Percentiles rank a stretch among this genome's conserved stretches.
Conservation (phyloP, 2,329 filamentous ascomycete species). For the Aureobasidium mangrovei region DNA sequence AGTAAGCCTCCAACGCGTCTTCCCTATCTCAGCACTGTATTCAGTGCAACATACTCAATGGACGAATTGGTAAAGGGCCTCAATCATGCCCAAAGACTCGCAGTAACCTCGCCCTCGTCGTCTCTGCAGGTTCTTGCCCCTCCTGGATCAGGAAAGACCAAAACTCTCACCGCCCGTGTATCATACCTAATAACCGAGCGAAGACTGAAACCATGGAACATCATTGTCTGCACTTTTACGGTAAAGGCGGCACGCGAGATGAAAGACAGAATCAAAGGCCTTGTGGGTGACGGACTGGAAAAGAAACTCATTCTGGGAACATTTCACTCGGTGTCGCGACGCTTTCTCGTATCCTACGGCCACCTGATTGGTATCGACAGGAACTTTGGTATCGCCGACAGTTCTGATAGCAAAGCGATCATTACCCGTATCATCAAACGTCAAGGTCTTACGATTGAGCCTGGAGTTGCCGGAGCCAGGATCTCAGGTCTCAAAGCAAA, state of each 20-base stretch:
- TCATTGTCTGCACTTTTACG: conserved; percentile 94
- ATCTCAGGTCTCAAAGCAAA: conserved; percentile 60
- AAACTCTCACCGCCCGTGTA: conserved; percentile 86
- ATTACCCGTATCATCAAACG: conserved; percentile 71
- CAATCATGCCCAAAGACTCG: conserved; percentile 55
- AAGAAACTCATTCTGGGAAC: conserved; percentile 78
- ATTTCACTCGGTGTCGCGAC: conserved; percentile 84
- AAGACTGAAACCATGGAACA: conserved; percentile 69
- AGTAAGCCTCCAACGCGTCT: conserved; percentile 12
- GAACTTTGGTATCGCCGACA: conserved; percentile 87
- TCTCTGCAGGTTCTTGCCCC: conserved; percentile 55
- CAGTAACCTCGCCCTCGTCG: conserved; percentile 53
- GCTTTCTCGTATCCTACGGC: conserved; percentile 78
- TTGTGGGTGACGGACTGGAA: conserved; percentile 70
- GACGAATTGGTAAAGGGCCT: conserved; percentile 51
- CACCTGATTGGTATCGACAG: conserved; percentile 70
- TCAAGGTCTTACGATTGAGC: conserved; percentile 56
- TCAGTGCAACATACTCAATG: conserved; percentile 29
- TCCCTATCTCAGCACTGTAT: background rate
- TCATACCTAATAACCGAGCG: conserved; percentile 73
- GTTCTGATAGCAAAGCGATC: conserved; percentile 68
- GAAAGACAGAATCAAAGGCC: conserved; percentile 72
- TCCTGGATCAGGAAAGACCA: conserved; percentile 77
- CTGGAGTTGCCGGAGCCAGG: conserved; percentile 59
- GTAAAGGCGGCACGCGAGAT: conserved; percentile 92